phyloP scores from a whole-genome alignment of 2,329 filamentous ascomycete species.

The Fusarium bactridioides region DNA sequence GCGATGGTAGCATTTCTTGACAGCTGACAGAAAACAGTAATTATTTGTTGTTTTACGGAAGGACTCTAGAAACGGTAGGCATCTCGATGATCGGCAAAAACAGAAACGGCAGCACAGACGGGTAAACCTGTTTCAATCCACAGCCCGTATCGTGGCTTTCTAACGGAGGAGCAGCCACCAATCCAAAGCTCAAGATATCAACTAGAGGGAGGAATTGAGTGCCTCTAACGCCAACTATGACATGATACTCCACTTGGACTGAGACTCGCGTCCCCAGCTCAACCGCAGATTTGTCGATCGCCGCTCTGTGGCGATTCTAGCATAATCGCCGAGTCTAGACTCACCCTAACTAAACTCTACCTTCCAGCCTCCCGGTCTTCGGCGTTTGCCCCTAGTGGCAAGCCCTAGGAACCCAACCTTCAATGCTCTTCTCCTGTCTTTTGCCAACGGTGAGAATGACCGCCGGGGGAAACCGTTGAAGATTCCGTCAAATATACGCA shows the following conservation, averaged over 20 bases:
- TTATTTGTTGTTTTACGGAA: neutral
- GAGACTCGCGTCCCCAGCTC: neutral
- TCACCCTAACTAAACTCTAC: neutral
- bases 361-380: conserved; percentile 5
- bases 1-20: neutral
- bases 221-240: neutral
- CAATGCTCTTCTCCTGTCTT: neutral
- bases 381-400: neutral
- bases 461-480: neutral
- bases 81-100: neutral
- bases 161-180: neutral
- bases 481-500: neutral
- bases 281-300: neutral
- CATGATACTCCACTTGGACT: conserved; percentile 1
- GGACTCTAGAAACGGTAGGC: neutral
- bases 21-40: neutral
- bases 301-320: neutral
- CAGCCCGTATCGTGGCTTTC: neutral
- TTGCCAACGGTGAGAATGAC: neutral
- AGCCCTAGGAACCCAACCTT: neutral
- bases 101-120: neutral
- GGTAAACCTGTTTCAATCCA: neutral
- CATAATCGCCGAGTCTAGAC: conserved; percentile 22
- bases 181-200: neutral
- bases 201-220: neutral